These are phyloP conservation scores for Ogataea saltuana DNA, from an alignment of 805 yeast genomes.

Conservation along the genomic window DNA sequence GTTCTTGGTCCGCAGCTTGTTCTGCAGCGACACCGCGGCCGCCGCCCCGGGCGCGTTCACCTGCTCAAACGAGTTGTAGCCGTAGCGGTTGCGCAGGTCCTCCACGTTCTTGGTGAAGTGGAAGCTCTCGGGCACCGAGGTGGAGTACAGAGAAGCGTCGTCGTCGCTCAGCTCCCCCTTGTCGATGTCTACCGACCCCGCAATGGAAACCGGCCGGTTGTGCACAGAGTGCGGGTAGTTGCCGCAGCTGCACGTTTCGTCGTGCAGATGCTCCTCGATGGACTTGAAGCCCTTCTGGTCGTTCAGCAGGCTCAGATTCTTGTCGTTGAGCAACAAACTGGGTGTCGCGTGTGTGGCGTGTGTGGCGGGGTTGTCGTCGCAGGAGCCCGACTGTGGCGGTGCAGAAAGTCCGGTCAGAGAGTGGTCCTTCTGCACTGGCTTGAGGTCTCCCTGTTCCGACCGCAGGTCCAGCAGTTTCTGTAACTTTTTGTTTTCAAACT, in stretches of 20 bases:
- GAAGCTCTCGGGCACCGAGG: slow-evolving; percentile 23
- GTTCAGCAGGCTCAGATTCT: slow-evolving; percentile 34
- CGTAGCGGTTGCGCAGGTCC: slow-evolving; percentile 29
- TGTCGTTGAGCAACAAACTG: slow-evolving; percentile 27
- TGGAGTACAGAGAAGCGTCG: slow-evolving; percentile 35
- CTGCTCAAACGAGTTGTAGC: slow-evolving; percentile 51
- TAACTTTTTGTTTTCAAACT: slow-evolving; percentile 73
- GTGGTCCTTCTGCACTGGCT: neutral
- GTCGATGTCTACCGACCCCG: slow-evolving; percentile 56
- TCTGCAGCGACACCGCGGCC: slow-evolving; percentile 60
- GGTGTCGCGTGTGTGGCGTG: too few species aligned
- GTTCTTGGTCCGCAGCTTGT: slow-evolving; percentile 43
- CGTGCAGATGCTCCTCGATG: slow-evolving; percentile 39
- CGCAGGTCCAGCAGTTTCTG: slow-evolving; percentile 62
- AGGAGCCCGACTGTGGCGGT: too few species aligned
- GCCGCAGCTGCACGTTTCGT: slow-evolving; percentile 61
- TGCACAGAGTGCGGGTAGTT: slow-evolving; percentile 54
- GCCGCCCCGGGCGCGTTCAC: slow-evolving; percentile 77
- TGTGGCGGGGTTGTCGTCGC: neutral
- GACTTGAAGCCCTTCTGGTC: slow-evolving; percentile 27
- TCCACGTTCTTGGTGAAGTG: slow-evolving; percentile 25
- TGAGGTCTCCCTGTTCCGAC: slow-evolving; percentile 19
- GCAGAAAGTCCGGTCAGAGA: neutral
- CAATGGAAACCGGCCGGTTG: slow-evolving; percentile 65
- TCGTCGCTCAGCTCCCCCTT: slow-evolving; percentile 52